These are phyloP conservation scores for Cruciata laevipes DNA, from an alignment of 257 asterid genomes.

Conservation along the genomic window DNA sequence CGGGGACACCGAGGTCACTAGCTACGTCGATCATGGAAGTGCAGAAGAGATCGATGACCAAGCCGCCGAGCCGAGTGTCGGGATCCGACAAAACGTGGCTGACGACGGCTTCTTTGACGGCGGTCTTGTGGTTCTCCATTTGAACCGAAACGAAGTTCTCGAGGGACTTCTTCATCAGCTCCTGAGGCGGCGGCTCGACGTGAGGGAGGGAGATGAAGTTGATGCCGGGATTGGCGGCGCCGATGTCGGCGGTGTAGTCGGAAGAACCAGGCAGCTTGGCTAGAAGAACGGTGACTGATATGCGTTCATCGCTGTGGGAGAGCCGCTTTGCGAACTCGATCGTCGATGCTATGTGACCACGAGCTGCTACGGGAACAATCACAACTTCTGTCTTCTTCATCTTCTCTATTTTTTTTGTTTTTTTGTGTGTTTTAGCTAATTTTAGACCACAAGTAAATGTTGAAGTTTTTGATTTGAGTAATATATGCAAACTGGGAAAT, in stretches of 20 bases:
- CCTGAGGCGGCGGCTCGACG: not conserved
- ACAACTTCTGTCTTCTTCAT: not conserved
- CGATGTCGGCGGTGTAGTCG: too few relatives aligned
- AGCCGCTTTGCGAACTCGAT: conserved; percentile 10
- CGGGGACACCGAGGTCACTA: not conserved
- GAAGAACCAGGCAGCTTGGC: not conserved
- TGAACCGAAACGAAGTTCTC: not conserved
- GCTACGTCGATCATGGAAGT: conserved; percentile 11
- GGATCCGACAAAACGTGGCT: not conserved
- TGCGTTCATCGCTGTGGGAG: not conserved
- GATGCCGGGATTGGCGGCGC: not conserved
- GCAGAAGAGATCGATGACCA: conserved; percentile 7
- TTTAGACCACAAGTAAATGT: too few relatives aligned
- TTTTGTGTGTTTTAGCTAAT: too few relatives aligned
- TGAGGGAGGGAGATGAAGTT: conserved; percentile 1
- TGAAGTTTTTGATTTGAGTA: too few relatives aligned
- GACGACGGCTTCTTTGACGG: conserved; percentile 4
- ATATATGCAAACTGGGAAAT: too few relatives aligned
- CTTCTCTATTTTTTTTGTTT: too few relatives aligned
- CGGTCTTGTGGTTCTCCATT: conserved; percentile 1
- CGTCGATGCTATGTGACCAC: conserved; percentile 2
- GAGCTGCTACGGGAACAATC: not conserved
- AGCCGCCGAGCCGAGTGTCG: not conserved
- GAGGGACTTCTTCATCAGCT: not conserved
- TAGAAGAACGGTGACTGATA: conserved; percentile 5